Conservation (phyloP, 2,329 filamentous ascomycete genomes). For the Epichloe amarillans region DNA sequence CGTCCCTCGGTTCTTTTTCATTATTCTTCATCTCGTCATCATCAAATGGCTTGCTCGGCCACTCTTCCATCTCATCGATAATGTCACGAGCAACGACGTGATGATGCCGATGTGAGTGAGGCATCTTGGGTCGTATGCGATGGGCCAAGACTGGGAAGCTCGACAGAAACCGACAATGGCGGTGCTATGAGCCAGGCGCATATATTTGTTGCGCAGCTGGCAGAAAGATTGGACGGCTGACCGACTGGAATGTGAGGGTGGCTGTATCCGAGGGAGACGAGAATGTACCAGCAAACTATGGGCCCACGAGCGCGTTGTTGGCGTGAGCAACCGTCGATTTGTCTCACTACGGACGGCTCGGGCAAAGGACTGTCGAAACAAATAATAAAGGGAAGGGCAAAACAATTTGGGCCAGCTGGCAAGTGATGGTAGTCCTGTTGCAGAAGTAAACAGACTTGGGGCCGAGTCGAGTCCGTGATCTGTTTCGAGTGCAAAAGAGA, state of each 20-base stretch:
- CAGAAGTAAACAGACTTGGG: background rate
- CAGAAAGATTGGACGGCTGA: constrained; percentile 4
- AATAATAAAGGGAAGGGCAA: constrained; percentile 2
- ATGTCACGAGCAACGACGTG: constrained; percentile 8
- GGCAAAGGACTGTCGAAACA: background rate
- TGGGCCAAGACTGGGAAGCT: background rate
- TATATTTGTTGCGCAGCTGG: constrained; percentile 7
- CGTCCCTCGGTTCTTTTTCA: background rate
- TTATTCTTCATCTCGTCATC: background rate
- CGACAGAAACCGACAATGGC: background rate
- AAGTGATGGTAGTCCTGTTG: constrained; percentile 6
- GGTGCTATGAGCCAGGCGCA: constrained; percentile 2
- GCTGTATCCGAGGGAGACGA: constrained; percentile 13
- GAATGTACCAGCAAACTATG: constrained; percentile 14
- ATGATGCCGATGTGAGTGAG: constrained; percentile 15
- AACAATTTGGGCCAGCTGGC: constrained; percentile 16
- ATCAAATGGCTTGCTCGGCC: background rate
- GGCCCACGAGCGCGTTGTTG: constrained; percentile 10
- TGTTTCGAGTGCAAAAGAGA: background rate
- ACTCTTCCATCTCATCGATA: background rate
- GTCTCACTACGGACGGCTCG: constrained; percentile 3
- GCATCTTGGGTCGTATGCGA: constrained; percentile 14
- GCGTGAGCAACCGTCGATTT: constrained; percentile 6
- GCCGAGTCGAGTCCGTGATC: background rate
- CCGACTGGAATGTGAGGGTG: constrained; percentile 17